Base-by-base conservation (phyloP, 371 early-diverging fungal species). In the Dipsacomyces acuminosporus region DNA sequence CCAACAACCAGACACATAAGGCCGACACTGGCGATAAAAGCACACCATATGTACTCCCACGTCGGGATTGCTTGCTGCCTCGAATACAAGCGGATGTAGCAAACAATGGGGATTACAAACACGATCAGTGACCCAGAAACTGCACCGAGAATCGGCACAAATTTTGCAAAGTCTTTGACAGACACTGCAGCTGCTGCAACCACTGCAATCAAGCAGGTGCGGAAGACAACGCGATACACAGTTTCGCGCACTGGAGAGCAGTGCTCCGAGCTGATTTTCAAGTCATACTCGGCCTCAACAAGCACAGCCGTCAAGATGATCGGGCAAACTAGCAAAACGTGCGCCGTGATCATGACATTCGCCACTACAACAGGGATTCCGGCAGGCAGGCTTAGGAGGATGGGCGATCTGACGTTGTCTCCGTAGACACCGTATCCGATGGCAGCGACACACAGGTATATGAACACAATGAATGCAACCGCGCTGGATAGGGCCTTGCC, bases 371-470 rank as follows among this genome's bases (percentile, higher is more conserved):
- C 75, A 20, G 82, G 72, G 21, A 79, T 74, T 19, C 85, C 88
- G 5, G 66, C 56, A 9, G 88, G 87, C 24, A 94, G 74, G 52
- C 79, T 86, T 59, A 80, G 64, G 59, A 88, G 82, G 42, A 93
- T 82, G 20, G 93, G 93, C 5, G 83, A 85, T 35, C 63, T 43
- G 19, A 86, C 85, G 11, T 26, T 25, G 33, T 76, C 69, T 41
- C 93, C 95, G 63, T 89, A 94, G 26, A 88, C 81, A 33, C 80
- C 81, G 50, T 94, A 94, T 20, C 90, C 91, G 15, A 87, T 76
- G 21, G 77, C 76, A 33, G 89, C 88, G 42, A 87, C 85, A 45
- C 86, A 40, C 42, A 89, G 53, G 64, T 94, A 93, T 67, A 94
- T 78, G 30, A 71, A 57, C 9, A 86, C 83, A 55, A 88, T 85